These are phyloP conservation scores for Xylariaceae sp. DNA, from an alignment of 2,329 filamentous ascomycete species.

Conservation along the genomic window DNA sequence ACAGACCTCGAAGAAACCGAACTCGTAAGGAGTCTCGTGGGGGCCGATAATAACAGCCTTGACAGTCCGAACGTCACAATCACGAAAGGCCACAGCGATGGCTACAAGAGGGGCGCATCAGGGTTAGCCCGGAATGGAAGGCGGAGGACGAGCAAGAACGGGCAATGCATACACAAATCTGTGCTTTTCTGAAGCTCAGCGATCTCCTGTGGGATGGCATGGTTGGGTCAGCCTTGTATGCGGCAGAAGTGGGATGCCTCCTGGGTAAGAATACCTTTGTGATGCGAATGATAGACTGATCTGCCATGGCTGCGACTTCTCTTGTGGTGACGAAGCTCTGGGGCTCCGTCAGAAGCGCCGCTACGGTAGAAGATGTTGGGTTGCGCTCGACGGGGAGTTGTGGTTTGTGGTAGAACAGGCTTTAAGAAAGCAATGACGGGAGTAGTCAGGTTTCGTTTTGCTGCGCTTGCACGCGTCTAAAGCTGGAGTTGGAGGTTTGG, in stretches of 20 bases:
- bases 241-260: conserved; percentile 5
- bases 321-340: conserved; percentile 3
- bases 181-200: conserved; percentile 77
- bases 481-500: too few relatives aligned
- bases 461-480: too few relatives aligned
- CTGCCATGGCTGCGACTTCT: conserved; percentile 53
- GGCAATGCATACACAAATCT: conserved; percentile 67
- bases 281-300: conserved; percentile 85
- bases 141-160: neutral
- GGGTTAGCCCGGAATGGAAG: neutral
- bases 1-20: conserved; percentile 88
- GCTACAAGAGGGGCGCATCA: conserved; percentile 42
- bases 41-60: conserved; percentile 87
- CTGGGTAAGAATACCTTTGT: conserved; percentile 45
- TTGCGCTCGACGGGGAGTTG: neutral
- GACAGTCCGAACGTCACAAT: conserved; percentile 84
- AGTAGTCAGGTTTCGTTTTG: too few relatives aligned
- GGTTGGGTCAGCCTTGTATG: conserved; percentile 31
- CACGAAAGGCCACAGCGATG: conserved; percentile 80
- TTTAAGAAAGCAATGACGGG: too few relatives aligned
- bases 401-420: neutral
- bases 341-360: conserved; percentile 7
- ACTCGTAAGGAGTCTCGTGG: conserved; percentile 92
- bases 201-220: conserved; percentile 59
- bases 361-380: neutral